Base-by-base conservation (phyloP, 129 eudicot genomes). In the Glebionis coronaria region DNA sequence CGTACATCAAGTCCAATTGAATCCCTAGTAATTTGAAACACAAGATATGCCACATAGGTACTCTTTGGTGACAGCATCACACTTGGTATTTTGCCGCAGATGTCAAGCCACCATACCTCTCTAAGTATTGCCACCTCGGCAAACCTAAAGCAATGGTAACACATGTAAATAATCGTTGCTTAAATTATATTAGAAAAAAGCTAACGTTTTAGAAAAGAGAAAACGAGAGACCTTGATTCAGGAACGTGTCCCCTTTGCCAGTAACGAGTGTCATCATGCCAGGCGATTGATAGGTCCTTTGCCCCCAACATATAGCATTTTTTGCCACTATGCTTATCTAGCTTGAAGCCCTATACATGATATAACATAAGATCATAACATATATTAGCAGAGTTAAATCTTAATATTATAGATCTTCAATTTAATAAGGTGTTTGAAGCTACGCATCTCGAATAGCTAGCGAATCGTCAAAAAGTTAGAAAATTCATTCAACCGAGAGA, bases 31-130 rank as follows among this genome's bases (percentile, higher is more conserved):
- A 67, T 53, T 57, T 29, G 71, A 67, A 60, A 82, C 28, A 82
- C 73, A 8, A 82, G 87, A 42, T 71, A 72, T 0, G 81, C 81
- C 14, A 52, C 81, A 50, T 82, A 82, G 18, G 57, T 60, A 0
- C 76, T 74, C 28, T 66, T 47, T 23, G 15, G 73, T 9, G 87
- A 79, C 4, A 82, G 64, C 75, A 71, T 53, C 5, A 12, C 15
- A 11, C 66, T 14, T 69, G 52, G 21, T 4, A 82, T 57, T 50
- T 10, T 66, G 11, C 81, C 87, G 5, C 42, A 20, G 44, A 82
- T 78, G 4, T 74, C 83, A 35, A 82, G 83, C 83, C 81, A 82
- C 31, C 75, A 82, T 9, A 74, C 83, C 6, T n/a, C n/a, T n/a
- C 13, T 28, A 15, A 82, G 83, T 60, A 69, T 55, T 15, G 69